A percentile compares a stretch with the other conserved stretches of the same genome.
phyloP scores from a whole-genome alignment of 192 early-diverging fungal species.

The Chytriomyces sp. region DNA sequence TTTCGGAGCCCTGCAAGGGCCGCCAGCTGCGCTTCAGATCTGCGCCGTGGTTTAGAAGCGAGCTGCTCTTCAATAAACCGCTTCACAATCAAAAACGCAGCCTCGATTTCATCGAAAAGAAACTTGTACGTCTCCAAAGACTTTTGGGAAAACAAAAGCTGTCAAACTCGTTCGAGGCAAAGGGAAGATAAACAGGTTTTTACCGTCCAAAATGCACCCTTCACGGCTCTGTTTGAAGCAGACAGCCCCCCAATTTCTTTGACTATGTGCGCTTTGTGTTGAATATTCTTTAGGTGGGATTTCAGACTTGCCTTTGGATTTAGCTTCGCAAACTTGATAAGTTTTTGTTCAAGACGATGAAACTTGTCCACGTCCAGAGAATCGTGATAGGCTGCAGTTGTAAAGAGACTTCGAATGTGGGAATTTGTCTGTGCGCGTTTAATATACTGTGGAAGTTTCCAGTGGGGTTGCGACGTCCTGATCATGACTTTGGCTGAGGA shows the following conservation, averaged over 20 bases:
- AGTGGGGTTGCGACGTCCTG: slow-evolving; percentile 1
- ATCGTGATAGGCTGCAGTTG: slow-evolving; percentile 15
- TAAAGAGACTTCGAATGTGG: slow-evolving; percentile 21
- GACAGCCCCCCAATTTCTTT: not conserved
- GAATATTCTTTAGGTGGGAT: slow-evolving; percentile 11
- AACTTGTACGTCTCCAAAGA: slow-evolving; percentile 6
- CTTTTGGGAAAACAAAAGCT: slow-evolving; percentile 7
- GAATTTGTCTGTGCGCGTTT: slow-evolving; percentile 20
- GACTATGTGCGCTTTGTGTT: slow-evolving; percentile 11
- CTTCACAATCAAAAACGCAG: slow-evolving; percentile 12
- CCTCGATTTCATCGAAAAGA: slow-evolving; percentile 28
- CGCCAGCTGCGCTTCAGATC: slow-evolving; percentile 27
- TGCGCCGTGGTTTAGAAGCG: not conserved
- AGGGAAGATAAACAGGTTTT: not conserved
- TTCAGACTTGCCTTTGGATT: not conserved
- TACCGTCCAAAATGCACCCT: slow-evolving; percentile 32
- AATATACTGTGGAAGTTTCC: slow-evolving; percentile 9
- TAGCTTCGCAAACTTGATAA: not conserved
- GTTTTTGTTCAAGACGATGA: slow-evolving; percentile 17
- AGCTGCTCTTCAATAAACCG: slow-evolving; percentile 7
- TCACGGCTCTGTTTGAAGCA: slow-evolving; percentile 25
- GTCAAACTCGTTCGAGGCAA: not conserved
- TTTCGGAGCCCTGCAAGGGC: slow-evolving; percentile 10
- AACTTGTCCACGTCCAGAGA: not conserved
- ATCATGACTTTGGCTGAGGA: slow-evolving; percentile 2